Evolutionary conservation across 805 yeast species (phyloP), one percentile per base, ranked within the genome.

Genomic region (Starmerella vitae): DNA sequence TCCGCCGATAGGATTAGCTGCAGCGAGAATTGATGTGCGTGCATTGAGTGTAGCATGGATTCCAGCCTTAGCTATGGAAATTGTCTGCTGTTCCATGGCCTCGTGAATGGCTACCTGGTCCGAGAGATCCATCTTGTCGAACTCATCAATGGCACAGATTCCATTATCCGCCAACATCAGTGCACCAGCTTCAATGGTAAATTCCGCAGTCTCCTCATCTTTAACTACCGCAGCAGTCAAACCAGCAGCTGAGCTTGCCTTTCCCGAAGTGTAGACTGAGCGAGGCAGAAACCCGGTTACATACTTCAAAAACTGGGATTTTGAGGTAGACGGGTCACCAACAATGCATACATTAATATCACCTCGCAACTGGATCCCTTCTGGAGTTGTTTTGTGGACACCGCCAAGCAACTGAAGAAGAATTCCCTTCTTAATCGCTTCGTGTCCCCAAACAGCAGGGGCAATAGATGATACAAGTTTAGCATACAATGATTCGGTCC

Each of bases 11-110:
- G 98, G 98, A 59, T 91, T 91, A 1, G 98, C 98, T n/a, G 98
- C 97, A 0, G 98, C 98, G 36, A 91, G 63, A 51, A 91, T 91
- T 0, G 96, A 84, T 0, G 98, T 84, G 55, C 98, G 72, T 1
- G 98, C 98, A 59, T 91, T 91, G 53, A 91, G 66, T 1, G 98
- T 91, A 2, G 98, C 97, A 56, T 91, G 96, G 47, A 91, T 91
- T 55, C 98, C 98, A 1, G 98, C 98, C 59, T 91, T 91, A 9
- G 98, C 96, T 54, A 91, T 91, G 13, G 96, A 86, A 49, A 91
- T 91, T 0, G 98, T 91, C 61, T 91, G 98, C 63, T 91, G 98
- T 69, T 91, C 98, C 98, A 91, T 91, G 19, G 97, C 98, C 65
- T 91, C 98, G 64, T 91, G 98, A 64, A 91, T 88, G 3, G 97